phyloP scores from a whole-genome alignment of 352 stramenopile genomes.

The Pythium insidiosum region DNA sequence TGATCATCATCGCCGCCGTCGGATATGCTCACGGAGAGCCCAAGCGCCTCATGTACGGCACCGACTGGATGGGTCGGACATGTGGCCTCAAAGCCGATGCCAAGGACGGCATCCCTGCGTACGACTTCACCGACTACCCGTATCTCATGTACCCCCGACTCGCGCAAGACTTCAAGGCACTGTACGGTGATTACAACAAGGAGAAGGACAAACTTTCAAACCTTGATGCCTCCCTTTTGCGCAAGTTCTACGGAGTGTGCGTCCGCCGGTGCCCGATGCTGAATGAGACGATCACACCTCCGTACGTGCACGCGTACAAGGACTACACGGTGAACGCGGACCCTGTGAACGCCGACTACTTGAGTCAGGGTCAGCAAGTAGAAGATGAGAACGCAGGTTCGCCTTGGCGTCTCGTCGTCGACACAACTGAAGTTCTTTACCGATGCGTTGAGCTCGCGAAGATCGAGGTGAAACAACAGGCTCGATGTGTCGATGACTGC shows the following conservation, averaged over 20 bases:
- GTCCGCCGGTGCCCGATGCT: slow-evolving; percentile 39
- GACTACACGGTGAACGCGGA: slow-evolving; percentile 31
- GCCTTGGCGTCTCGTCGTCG: slow-evolving; percentile 49
- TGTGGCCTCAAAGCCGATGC: slow-evolving; percentile 45
- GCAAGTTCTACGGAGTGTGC: slow-evolving; percentile 42
- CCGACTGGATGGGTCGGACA: slow-evolving; percentile 59
- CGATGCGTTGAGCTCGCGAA: slow-evolving; percentile 62
- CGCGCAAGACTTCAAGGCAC: slow-evolving; percentile 37
- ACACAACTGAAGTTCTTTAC: slow-evolving; percentile 58
- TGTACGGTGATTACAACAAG: slow-evolving; percentile 10
- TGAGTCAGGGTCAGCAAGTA: slow-evolving; percentile 13
- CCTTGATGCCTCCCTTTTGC: slow-evolving; percentile 17
- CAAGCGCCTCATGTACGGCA: slow-evolving; percentile 68
- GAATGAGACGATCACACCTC: slow-evolving; percentile 18
- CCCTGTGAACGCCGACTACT: slow-evolving; percentile 25
- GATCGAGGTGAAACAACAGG: slow-evolving; percentile 28
- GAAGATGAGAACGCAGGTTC: slow-evolving; percentile 52
- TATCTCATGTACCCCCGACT: slow-evolving; percentile 70
- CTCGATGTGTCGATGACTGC: slow-evolving; percentile 64
- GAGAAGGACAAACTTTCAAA: slow-evolving; percentile 9
- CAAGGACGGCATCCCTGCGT: slow-evolving; percentile 33
- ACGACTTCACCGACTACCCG: slow-evolving; percentile 58
- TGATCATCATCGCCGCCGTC: slow-evolving; percentile 59
- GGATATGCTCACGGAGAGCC: slow-evolving; percentile 61
- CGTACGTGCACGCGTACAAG: slow-evolving; percentile 57